Conservation (phyloP, 805 yeast species). For the Peterozyma xylosa region DNA sequence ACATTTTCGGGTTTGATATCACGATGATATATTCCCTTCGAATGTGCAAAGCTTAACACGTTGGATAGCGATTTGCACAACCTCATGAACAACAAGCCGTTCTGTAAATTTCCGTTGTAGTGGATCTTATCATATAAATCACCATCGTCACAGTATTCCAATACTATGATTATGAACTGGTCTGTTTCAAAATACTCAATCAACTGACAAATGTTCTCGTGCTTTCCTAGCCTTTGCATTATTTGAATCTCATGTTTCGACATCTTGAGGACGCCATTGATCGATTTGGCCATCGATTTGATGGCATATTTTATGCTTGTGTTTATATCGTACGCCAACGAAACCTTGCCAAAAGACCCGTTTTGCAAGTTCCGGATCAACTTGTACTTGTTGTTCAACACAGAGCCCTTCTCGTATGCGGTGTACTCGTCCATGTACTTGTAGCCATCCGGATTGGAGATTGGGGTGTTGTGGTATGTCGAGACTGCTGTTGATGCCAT, state of each 20-base stretch:
- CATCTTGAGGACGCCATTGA: conserved; percentile 32
- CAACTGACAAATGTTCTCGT: conserved; percentile 51
- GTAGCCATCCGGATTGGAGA: not conserved
- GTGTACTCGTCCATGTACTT: conserved; percentile 27
- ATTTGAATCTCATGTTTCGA: conserved; percentile 49
- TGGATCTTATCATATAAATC: conserved; percentile 56
- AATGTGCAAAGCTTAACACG: conserved; percentile 50
- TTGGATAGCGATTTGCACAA: conserved; percentile 9
- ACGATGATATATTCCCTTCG: conserved; percentile 55
- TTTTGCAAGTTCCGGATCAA: conserved; percentile 38
- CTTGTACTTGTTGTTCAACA: conserved; percentile 32
- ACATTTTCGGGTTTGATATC: conserved; percentile 73
- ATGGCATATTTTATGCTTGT: conserved; percentile 36
- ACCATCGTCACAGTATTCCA: conserved; percentile 62
- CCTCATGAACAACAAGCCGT: not conserved
- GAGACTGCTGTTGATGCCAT: not conserved
- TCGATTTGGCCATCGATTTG: conserved; percentile 42
- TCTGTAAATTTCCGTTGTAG: conserved; percentile 13
- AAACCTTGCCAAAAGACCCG: conserved; percentile 58
- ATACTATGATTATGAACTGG: conserved; percentile 43
- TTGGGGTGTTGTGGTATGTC: not conserved
- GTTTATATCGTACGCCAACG: conserved; percentile 37
- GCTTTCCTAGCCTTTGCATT: conserved; percentile 33
- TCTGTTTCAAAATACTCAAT: conserved; percentile 50
- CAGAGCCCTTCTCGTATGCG: conserved; percentile 29